phyloP scores from a whole-genome alignment of 768 basidiomycete species.

The Boletus pseudopeckii region DNA sequence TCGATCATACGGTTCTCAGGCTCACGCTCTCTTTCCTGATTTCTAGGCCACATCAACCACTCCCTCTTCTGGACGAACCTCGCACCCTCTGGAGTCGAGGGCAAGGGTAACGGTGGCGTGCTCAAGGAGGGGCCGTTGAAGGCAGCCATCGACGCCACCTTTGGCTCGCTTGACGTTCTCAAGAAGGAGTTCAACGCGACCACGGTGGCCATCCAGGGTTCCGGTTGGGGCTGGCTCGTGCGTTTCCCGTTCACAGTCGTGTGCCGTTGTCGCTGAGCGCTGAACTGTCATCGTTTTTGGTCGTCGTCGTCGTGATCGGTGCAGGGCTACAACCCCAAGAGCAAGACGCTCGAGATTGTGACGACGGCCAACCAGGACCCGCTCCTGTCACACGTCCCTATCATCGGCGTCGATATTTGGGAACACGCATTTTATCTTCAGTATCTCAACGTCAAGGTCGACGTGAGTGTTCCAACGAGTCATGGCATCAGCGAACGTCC shows the following conservation, averaged over 20 bases:
- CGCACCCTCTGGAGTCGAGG: constrained; percentile 53
- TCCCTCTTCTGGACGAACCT: constrained; percentile 97
- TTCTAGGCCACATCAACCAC: constrained; percentile 83
- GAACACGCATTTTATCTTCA: constrained; percentile 97
- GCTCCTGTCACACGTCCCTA: constrained; percentile 66
- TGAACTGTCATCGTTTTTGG: background rate
- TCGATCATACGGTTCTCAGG: background rate
- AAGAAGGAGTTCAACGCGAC: constrained; percentile 82
- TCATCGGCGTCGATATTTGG: constrained; percentile 95
- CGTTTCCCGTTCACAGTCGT: constrained; percentile 29
- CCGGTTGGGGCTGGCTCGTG: constrained; percentile 97
- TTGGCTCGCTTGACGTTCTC: constrained; percentile 68
- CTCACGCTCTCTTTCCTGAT: background rate
- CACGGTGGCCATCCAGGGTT: constrained; percentile 86
- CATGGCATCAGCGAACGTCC: background rate
- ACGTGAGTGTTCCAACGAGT: constrained; percentile 51
- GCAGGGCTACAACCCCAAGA: constrained; percentile 67
- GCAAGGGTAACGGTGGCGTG: constrained; percentile 58
- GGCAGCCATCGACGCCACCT: constrained; percentile 55
- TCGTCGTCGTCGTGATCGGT: background rate
- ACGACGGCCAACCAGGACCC: constrained; percentile 98
- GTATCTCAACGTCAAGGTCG: constrained; percentile 91
- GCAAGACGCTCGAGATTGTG: constrained; percentile 74
- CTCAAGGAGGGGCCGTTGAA: constrained; percentile 66
- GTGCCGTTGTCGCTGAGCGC: background rate